These are phyloP conservation scores for Naganishia friedmannii DNA, from an alignment of 768 basidiomycete genomes.

Conservation along the genomic window DNA sequence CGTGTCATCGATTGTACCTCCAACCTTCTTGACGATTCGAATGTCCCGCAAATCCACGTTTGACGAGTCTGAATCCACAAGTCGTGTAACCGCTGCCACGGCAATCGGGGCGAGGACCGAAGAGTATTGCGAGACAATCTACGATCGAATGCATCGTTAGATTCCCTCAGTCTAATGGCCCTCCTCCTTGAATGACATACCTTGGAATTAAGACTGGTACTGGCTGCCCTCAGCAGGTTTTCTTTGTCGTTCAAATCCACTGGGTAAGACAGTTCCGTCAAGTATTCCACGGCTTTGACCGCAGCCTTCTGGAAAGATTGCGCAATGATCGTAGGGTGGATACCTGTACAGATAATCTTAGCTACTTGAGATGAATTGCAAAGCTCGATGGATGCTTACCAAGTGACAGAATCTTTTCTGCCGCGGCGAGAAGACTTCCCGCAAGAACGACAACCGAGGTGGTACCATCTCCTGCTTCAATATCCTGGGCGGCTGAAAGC, in stretches of 20 bases:
- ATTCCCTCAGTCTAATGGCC: neutral
- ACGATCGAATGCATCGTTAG: constrained; percentile 7
- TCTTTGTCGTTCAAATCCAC: constrained; percentile 85
- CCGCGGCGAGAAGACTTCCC: constrained; percentile 84
- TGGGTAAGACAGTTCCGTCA: constrained; percentile 86
- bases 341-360: constrained; percentile 53
- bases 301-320: constrained; percentile 93
- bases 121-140: constrained; percentile 99
- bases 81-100: constrained; percentile 88
- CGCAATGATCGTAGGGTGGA: constrained; percentile 95
- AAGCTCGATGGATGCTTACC: constrained; percentile 54
- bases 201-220: constrained; percentile 94
- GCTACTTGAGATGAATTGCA: neutral
- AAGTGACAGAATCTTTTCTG: constrained; percentile 93
- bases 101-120: constrained; percentile 97
- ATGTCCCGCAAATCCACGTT: constrained; percentile 97
- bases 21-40: constrained; percentile 94
- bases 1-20: constrained; percentile 98
- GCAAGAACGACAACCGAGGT: constrained; percentile 96
- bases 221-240: constrained; percentile 83
- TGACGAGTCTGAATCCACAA: constrained; percentile 80
- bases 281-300: constrained; percentile 84
- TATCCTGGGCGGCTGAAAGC: constrained; percentile 93
- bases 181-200: constrained; percentile 52
- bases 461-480: constrained; percentile 97